phyloP scores from a whole-genome alignment of 768 basidiomycete species.

The Pulveroboletus sp. region DNA sequence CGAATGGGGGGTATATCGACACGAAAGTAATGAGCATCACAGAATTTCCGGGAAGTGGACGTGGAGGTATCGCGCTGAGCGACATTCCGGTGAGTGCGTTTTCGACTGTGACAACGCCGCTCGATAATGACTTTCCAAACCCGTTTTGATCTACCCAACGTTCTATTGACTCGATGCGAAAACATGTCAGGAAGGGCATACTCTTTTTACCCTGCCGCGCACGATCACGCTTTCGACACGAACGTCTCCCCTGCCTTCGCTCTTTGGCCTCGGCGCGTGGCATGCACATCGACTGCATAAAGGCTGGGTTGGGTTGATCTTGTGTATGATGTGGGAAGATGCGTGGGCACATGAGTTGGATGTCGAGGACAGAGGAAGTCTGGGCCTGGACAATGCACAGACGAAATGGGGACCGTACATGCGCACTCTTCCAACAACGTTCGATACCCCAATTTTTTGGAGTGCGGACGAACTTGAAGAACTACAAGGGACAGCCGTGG shows the following conservation, averaged over 20 bases:
- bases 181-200: conserved; percentile 56
- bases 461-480: conserved; percentile 62
- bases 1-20: conserved; percentile 51
- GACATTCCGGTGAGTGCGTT: conserved; percentile 60
- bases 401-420: conserved; percentile 26
- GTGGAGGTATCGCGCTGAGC: conserved; percentile 68
- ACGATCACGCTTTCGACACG: conserved; percentile 71
- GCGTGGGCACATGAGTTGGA: conserved; percentile 65
- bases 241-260: conserved; percentile 61
- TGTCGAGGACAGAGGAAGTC: conserved; percentile 1
- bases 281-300: conserved; percentile 49
- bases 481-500: conserved; percentile 79
- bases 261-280: conserved; percentile 66
- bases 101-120: not conserved
- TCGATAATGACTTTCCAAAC: not conserved
- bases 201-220: conserved; percentile 81
- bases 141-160: not conserved
- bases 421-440: conserved; percentile 56
- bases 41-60: conserved; percentile 50
- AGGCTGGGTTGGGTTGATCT: conserved; percentile 85
- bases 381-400: not conserved
- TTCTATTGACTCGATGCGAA: not conserved
- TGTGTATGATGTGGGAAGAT: conserved; percentile 96
- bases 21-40: conserved; percentile 42
- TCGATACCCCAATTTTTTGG: conserved; percentile 98